phyloP scores from a whole-genome alignment of 2,329 filamentous ascomycete species.

The Aspergillus fijiensis region DNA sequence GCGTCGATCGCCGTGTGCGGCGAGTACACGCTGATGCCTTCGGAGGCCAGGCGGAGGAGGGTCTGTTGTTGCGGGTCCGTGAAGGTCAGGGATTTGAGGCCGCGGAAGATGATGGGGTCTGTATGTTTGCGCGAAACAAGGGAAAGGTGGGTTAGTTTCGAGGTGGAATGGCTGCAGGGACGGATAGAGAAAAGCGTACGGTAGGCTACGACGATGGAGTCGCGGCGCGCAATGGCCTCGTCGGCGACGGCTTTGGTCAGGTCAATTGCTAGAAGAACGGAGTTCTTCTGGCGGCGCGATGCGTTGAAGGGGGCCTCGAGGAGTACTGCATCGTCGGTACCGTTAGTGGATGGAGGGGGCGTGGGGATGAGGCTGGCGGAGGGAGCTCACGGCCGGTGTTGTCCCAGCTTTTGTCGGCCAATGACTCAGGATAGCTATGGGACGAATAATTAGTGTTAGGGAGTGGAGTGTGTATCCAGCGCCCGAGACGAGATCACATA shows the following conservation, averaged over 20 bases:
- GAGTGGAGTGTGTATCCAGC: constrained; percentile 10
- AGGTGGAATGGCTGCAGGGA: not conserved
- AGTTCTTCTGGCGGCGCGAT: constrained; percentile 59
- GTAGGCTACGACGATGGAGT: constrained; percentile 82
- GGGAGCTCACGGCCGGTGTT: constrained; percentile 73
- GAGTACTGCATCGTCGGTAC: constrained; percentile 51
- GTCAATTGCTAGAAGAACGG: constrained; percentile 81
- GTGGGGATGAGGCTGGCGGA: not conserved
- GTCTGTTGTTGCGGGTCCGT: constrained; percentile 83
- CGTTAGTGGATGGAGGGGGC: not conserved
- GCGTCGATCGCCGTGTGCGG: constrained; percentile 95
- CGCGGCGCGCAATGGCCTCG: constrained; percentile 76
- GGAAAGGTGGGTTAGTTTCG: constrained; percentile 1
- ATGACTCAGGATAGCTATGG: constrained; percentile 72
- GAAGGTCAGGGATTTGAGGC: constrained; percentile 83
- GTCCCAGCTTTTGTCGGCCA: constrained; percentile 90
- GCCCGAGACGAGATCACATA: constrained; percentile 47
- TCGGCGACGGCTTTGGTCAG: constrained; percentile 84
- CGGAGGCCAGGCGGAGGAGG: constrained; percentile 75
- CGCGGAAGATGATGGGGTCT: constrained; percentile 97
- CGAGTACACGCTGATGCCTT: constrained; percentile 91
- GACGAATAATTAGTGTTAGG: constrained; percentile 9
- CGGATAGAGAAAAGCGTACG: constrained; percentile 54
- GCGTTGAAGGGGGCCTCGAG: constrained; percentile 67
- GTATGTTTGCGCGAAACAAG: not conserved